Evolutionary conservation across 2,329 filamentous ascomycete genomes (phyloP).

Genomic region (Paecilomyces sp.): DNA sequence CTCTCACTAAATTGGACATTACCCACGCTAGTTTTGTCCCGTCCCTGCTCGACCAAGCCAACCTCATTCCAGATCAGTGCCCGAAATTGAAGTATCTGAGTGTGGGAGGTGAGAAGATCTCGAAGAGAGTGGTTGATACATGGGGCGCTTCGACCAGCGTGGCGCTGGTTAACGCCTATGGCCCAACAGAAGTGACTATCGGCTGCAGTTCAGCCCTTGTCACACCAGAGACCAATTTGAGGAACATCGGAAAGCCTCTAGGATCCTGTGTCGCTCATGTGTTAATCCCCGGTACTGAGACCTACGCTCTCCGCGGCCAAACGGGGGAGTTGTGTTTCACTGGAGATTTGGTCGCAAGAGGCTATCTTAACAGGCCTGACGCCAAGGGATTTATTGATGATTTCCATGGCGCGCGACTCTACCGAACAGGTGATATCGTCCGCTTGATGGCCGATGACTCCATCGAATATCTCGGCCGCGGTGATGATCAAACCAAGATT

Average conservation of each 20-base stretch:
- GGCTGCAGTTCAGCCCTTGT: constrained; percentile 23
- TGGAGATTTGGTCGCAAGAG: constrained; percentile 19
- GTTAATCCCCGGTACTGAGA: constrained; percentile 16
- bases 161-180: constrained; percentile 24
- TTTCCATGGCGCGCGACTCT: constrained; percentile 44
- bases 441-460: constrained; percentile 69
- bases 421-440: constrained; percentile 75
- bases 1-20: constrained; percentile 18
- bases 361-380: constrained; percentile 22
- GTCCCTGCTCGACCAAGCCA: constrained; percentile 17
- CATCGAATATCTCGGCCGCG: constrained; percentile 64
- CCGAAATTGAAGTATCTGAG: constrained; percentile 21
- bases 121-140: constrained; percentile 22
- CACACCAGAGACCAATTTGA: constrained; percentile 14
- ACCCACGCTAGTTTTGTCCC: constrained; percentile 25
- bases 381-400: constrained; percentile 14
- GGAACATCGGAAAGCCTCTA: constrained; percentile 24
- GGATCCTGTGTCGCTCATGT: constrained; percentile 18
- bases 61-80: constrained; percentile 14
- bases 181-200: constrained; percentile 29
- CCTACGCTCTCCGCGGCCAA: constrained; percentile 17
- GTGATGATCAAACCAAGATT: constrained; percentile 78
- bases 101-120: constrained; percentile 30
- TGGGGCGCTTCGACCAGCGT: constrained; percentile 19
- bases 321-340: constrained; percentile 23